Evolutionary conservation across 2,329 filamentous ascomycete genomes (phyloP).

Genomic region (Zymoseptoria ardabiliae): DNA sequence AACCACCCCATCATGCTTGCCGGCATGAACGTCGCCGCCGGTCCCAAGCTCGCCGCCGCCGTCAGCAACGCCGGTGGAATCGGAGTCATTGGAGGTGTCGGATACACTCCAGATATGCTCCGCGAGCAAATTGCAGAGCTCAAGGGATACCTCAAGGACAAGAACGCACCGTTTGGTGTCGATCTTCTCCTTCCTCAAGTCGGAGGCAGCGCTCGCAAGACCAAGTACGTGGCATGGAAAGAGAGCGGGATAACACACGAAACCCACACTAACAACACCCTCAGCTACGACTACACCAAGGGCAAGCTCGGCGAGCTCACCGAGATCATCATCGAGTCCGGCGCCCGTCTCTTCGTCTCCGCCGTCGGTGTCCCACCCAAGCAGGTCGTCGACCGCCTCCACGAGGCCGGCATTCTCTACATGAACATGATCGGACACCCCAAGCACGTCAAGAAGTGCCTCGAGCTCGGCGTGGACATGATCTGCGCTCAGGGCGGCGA

Average conservation of each 20-base stretch:
- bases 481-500: conserved; percentile 98
- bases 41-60: conserved; percentile 89
- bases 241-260: background rate
- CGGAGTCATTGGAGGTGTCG: conserved; percentile 90
- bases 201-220: conserved; percentile 88
- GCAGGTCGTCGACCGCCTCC: conserved; percentile 79
- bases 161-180: conserved; percentile 92
- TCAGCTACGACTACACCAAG: conserved; percentile 98
- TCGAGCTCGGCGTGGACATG: conserved; percentile 85
- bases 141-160: conserved; percentile 78
- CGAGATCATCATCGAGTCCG: conserved; percentile 86
- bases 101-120: conserved; percentile 96
- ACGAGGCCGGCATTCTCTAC: conserved; percentile 80
- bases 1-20: conserved; percentile 92
- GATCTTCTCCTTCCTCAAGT: conserved; percentile 92
- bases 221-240: conserved; percentile 56
- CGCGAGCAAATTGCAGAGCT: conserved; percentile 90
- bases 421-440: conserved; percentile 99
- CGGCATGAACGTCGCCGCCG: conserved; percentile 98
- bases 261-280: background rate
- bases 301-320: conserved; percentile 89
- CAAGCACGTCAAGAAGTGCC: conserved; percentile 95
- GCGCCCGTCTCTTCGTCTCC: conserved; percentile 89
- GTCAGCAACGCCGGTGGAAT: conserved; percentile 95
- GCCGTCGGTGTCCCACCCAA: conserved; percentile 91